Base-by-base conservation (phyloP, 352 stramenopile genomes). In the Blastocystis sp. region DNA sequence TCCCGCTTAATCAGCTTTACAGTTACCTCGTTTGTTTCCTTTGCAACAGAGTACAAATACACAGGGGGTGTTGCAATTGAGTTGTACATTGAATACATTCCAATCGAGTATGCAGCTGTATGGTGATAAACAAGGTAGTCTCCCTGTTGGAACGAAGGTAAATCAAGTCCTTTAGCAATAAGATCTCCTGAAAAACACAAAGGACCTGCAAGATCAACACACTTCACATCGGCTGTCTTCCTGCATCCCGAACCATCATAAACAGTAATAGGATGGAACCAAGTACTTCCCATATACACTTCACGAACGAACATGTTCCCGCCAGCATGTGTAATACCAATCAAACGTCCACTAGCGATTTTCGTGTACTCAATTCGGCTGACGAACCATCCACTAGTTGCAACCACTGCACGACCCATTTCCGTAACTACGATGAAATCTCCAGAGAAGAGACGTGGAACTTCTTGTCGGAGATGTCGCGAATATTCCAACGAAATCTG, bases 101-200 rank as follows among this genome's bases (percentile, higher is more conserved):
- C 39, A 43, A 85, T 85, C 0, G 74, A 73, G 43, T 85, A 85
- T 14, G 74, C 74, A 16, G 56, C 74, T 7, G 74, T 73, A 16
- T 85, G 56, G 37, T 85, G 74, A n/a, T 73, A 73, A 11, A 89
- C 14, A 1, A 78, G 37, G 49, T 88, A 88, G 32, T 88, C 88
- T 24, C 57, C 54, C 39, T 59, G 21, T 19, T 81, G 14, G 2
- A 59, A 52, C 19, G 35, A 39, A 51, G 88, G 88, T 27, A 88
- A 56, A 4, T 16, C 4, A 0, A 88, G 2, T n/a, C 66, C 51
- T 27, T 63, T 69, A n/a, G 58, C 57, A 7, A 97, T 88, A 67
- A 96, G 92, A 86, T 97, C 94, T 0, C 94, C 94, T 6, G 92
- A 93, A 75, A 97, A 97, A 88, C 94, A 97, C 14, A 97, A 90